Base-by-base conservation (phyloP, 1,284 basidiomycete genomes). In the Ceratobasidium sp. region DNA sequence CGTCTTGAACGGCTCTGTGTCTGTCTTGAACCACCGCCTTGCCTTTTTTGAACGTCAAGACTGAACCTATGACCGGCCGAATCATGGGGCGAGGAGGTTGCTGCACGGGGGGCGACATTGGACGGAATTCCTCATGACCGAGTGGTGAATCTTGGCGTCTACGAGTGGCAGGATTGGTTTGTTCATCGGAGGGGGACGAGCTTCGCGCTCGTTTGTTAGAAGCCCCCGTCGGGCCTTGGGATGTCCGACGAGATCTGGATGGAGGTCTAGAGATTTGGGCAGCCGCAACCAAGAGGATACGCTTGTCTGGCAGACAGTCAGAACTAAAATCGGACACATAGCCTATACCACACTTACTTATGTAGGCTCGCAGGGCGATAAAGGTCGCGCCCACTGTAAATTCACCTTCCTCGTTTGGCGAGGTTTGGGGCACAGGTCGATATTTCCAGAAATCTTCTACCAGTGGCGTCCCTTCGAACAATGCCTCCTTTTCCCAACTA, bases 21-120 rank as follows among this genome's bases (percentile, higher is more conserved):
- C 41, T 59, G 44, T 71, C 67, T 27, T 59, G 67, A 27, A 71
- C 56, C 27, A 71, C 54, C 41, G 56, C 67, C 45, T 71, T 71
- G 22, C 60, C 60, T 47, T 71, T 71, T 22, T 71, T 57, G 67
- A 71, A 71, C 24, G 44, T 71, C 56, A 71, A 60, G 29, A 71
- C 56, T 7, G 67, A 71, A 7, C 67, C 67, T 45, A 71, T 45
- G 14, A 60, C 17, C 22, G 67, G 67, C 14, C 67, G 67, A 11
- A 71, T 33, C 67, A 71, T 71, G 17, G 67, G 53, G 1, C 44
- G 67, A 29, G 67, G 67, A 36, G 54, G n/a, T 9, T 24, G 6
- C 6, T 15, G 36, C 9, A n/a, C 14, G 1, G n/a, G 48, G 19
- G 45, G 27, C 7, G 31, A 15, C 17, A 60, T 33, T 36, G 57